Percentiles rank a stretch among this genome's conserved stretches.
Conservation (phyloP, 441 rosid genomes). For the Adansonia madagascariensis region DNA sequence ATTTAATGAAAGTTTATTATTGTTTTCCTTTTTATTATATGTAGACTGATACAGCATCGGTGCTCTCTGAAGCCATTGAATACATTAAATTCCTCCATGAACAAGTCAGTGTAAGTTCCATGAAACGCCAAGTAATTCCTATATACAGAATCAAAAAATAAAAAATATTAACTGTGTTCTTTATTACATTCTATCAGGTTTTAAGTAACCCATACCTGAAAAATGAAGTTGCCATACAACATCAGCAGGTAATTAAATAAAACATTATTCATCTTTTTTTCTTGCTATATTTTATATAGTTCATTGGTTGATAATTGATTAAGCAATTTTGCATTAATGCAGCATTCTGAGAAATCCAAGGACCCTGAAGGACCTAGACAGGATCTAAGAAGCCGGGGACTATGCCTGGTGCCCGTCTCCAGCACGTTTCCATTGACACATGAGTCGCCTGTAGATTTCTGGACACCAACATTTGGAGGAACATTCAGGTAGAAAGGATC, state of each 20-base stretch:
- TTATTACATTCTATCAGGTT: conserved; percentile 47
- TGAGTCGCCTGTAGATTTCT: conserved; percentile 79
- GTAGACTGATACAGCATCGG: conserved; percentile 99
- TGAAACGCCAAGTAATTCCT: background rate
- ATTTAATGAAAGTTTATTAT: conserved; percentile 25
- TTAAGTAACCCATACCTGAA: conserved; percentile 90
- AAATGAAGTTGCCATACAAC: conserved; percentile 81
- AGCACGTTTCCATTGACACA: conserved; percentile 93
- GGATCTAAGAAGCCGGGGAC: conserved; percentile 88
- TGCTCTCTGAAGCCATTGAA: conserved; percentile 95
- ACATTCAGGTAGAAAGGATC: conserved; percentile 63
- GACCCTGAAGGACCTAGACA: conserved; percentile 69
- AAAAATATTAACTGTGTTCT: background rate
- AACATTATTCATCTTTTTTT: background rate
- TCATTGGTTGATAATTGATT: background rate
- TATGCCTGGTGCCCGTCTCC: conserved; percentile 86
- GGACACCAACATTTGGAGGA: conserved; percentile 97
- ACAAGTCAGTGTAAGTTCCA: conserved; percentile 77
- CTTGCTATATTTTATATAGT: background rate
- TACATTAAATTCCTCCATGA: conserved; percentile 95
- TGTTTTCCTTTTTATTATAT: conserved; percentile 32
- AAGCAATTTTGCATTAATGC: conserved; percentile 26
- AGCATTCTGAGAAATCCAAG: conserved; percentile 60
- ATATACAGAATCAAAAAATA: background rate
- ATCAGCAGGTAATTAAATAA: conserved; percentile 61